Conservation (phyloP, 2,329 filamentous ascomycete genomes). For the Hortaea werneckii region DNA sequence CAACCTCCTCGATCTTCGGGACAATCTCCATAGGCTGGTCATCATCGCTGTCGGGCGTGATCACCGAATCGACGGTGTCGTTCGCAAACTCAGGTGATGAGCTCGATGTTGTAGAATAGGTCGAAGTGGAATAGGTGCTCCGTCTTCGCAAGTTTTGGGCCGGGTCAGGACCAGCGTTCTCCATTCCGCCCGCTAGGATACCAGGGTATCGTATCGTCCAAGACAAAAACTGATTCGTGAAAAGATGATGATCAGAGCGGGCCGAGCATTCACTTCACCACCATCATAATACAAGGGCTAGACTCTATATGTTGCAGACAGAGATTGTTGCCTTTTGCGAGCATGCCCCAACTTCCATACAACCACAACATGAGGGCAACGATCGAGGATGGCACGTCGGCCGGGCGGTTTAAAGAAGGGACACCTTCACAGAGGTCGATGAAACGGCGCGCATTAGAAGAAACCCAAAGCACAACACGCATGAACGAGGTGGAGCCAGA, state of each 20-base stretch:
- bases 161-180: constrained; percentile 2
- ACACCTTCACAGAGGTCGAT: not conserved
- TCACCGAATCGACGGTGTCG: constrained; percentile 12
- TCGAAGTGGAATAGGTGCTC: constrained; percentile 9
- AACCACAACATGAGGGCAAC: constrained; percentile 6
- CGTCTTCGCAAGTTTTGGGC: constrained; percentile 2
- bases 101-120: constrained; percentile 10
- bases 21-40: constrained; percentile 24
- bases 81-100: constrained; percentile 10
- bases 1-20: constrained; percentile 47
- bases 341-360: constrained; percentile 5
- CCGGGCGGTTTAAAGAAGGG: not conserved
- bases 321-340: constrained; percentile 1
- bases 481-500: not conserved
- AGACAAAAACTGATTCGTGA: not conserved
- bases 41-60: constrained; percentile 14
- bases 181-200: constrained; percentile 1
- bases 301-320: constrained; percentile 2
- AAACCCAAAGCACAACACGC: not conserved
- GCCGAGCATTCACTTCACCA: constrained; percentile 8
- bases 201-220: not conserved
- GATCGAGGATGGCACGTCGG: not conserved
- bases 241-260: not conserved
- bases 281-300: constrained; percentile 8
- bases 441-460: constrained; percentile 1